Conservation (phyloP, 169 alveolate species). For the Besnoitia besnoiti region DNA sequence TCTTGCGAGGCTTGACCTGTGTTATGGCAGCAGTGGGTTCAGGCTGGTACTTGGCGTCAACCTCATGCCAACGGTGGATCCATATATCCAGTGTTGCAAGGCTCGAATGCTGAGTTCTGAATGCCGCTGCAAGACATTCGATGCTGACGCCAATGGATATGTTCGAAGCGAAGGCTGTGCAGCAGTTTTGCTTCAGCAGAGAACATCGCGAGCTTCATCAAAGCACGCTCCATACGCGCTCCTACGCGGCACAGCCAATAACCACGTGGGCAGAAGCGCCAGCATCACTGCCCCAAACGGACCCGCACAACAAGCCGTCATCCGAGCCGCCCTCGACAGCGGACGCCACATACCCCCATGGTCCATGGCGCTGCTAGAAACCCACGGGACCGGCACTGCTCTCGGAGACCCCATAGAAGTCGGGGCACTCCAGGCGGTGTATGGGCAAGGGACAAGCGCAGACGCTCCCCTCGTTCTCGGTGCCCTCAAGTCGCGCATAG, state of each 20-base stretch:
- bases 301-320: slow-evolving; percentile 75
- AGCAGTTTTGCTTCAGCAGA: slow-evolving; percentile 64
- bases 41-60: slow-evolving; percentile 72
- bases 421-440: slow-evolving; percentile 74
- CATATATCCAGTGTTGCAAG: slow-evolving; percentile 62
- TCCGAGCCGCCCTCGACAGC: slow-evolving; percentile 62
- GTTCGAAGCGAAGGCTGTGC: slow-evolving; percentile 79
- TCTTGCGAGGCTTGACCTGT: background rate
- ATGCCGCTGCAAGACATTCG: slow-evolving; percentile 74
- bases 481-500: slow-evolving; percentile 71
- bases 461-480: slow-evolving; percentile 69
- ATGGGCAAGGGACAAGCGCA: slow-evolving; percentile 25
- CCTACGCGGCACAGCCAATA: slow-evolving; percentile 69
- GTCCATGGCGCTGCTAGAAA: slow-evolving; percentile 61
- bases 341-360: slow-evolving; percentile 55
- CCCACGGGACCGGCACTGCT: slow-evolving; percentile 81
- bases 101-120: slow-evolving; percentile 74
- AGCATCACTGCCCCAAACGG: slow-evolving; percentile 81
- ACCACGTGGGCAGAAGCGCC: slow-evolving; percentile 77
- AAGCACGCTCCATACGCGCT: slow-evolving; percentile 61
- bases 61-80: slow-evolving; percentile 62
- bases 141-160: slow-evolving; percentile 75
- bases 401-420: slow-evolving; percentile 80
- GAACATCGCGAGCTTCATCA: slow-evolving; percentile 54
- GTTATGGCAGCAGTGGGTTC: slow-evolving; percentile 38